Conservation (phyloP, 1,284 basidiomycete species). For the Uromyces viciae-fabae region DNA sequence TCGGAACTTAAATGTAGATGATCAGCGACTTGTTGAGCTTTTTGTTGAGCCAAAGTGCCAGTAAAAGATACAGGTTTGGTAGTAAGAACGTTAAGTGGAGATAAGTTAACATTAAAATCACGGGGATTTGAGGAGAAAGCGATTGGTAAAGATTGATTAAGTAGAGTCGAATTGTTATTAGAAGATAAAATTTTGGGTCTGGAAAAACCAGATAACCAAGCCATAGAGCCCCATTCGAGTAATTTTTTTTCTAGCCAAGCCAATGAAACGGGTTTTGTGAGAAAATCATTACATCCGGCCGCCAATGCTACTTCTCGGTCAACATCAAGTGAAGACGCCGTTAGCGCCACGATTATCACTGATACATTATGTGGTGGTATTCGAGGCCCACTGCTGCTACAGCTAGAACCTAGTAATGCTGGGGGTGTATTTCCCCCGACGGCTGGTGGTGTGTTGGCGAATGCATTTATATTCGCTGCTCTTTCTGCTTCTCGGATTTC, state of each 20-base stretch:
- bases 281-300: conserved; percentile 97
- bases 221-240: conserved; percentile 80
- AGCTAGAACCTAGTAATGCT: conserved; percentile 46
- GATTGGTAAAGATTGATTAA: conserved; percentile 11
- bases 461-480: conserved; percentile 65
- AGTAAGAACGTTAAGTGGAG: background rate
- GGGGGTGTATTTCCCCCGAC: conserved; percentile 38
- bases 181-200: background rate
- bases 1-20: conserved; percentile 29
- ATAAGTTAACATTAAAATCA: background rate
- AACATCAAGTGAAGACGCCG: conserved; percentile 83
- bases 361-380: conserved; percentile 69
- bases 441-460: conserved; percentile 64
- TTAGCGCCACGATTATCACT: conserved; percentile 97
- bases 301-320: conserved; percentile 93
- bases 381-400: conserved; percentile 59
- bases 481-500: conserved; percentile 86
- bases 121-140: background rate
- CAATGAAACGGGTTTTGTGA: conserved; percentile 93
- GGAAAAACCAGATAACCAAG: conserved; percentile 52
- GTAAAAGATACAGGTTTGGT: conserved; percentile 16
- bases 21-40: conserved; percentile 15
- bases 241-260: conserved; percentile 98
- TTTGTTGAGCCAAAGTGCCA: background rate
- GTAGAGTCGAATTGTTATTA: background rate